phyloP scores from a whole-genome alignment of 345 rosid genomes.

The Bruguiera sexangula region DNA sequence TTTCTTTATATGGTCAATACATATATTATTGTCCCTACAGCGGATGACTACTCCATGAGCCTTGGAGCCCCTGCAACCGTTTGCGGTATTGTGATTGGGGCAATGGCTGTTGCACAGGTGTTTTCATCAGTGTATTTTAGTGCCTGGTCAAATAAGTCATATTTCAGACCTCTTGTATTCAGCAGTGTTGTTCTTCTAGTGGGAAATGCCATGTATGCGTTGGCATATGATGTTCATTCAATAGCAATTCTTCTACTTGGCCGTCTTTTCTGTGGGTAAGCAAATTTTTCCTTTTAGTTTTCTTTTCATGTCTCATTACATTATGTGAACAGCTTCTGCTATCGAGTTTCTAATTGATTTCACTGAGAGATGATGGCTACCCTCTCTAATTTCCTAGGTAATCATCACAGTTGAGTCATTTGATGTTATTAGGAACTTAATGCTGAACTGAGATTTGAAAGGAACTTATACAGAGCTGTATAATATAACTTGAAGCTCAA shows the following conservation, averaged over 20 bases:
- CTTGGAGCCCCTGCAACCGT: constrained; percentile 99
- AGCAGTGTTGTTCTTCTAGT: constrained; percentile 81
- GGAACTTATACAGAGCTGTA: background rate
- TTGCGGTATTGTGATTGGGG: constrained; percentile 95
- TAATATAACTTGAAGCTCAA: background rate
- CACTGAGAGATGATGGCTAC: background rate
- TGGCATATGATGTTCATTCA: constrained; percentile 88
- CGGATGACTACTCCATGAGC: constrained; percentile 87
- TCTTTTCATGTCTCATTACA: background rate
- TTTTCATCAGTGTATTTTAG: constrained; percentile 98
- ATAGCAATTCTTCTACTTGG: constrained; percentile 73
- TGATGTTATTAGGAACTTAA: background rate
- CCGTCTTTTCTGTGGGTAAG: constrained; percentile 98
- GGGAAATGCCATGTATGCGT: constrained; percentile 81
- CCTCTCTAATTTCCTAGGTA: background rate
- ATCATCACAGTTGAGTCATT: background rate
- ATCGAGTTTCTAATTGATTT: background rate
- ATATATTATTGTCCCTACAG: constrained; percentile 89
- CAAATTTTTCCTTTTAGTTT: constrained; percentile 4
- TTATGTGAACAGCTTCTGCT: constrained; percentile 4
- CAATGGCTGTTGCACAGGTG: constrained; percentile 98
- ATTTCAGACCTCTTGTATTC: constrained; percentile 93
- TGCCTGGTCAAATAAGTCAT: constrained; percentile 96
- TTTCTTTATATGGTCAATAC: constrained; percentile 97
- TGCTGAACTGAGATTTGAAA: background rate